Evolutionary conservation across 306 rosid genomes (phyloP).

Genomic region (Gillenia trifoliata): DNA sequence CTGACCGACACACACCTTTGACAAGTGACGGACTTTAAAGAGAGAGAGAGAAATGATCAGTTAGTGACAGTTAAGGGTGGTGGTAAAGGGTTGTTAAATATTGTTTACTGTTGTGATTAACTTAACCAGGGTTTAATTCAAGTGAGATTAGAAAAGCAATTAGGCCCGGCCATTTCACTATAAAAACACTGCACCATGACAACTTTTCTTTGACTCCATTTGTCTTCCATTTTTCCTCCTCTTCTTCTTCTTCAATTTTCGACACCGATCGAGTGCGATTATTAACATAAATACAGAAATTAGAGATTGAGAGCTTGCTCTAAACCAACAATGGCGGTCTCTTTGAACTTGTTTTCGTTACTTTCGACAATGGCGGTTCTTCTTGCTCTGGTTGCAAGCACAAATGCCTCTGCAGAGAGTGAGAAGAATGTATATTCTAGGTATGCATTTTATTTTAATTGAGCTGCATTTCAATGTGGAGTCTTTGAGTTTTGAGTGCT

Average conservation of each 20-base stretch:
- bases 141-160: not conserved
- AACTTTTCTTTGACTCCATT: conserved; percentile 33
- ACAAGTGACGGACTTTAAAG: conserved; percentile 31
- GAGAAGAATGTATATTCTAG: conserved; percentile 36
- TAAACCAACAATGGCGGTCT: conserved; percentile 44
- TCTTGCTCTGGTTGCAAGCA: conserved; percentile 23
- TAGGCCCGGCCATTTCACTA: conserved; percentile 18
- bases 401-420: conserved; percentile 23
- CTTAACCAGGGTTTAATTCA: conserved; percentile 48
- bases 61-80: conserved; percentile 60
- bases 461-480: not conserved
- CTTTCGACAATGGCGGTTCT: conserved; percentile 24
- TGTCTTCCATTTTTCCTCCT: conserved; percentile 2
- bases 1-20: conserved; percentile 30
- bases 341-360: conserved; percentile 20
- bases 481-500: not conserved
- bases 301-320: not conserved
- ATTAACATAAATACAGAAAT: not conserved
- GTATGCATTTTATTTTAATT: conserved; percentile 9
- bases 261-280: not conserved
- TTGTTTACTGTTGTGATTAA: conserved; percentile 5
- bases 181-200: conserved; percentile 35
- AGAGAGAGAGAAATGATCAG: conserved; percentile 23
- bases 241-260: conserved; percentile 1
- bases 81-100: conserved; percentile 35